These are phyloP conservation scores for Diplodia scrobiculata DNA, from an alignment of 2,329 filamentous ascomycete species.

Conservation along the genomic window DNA sequence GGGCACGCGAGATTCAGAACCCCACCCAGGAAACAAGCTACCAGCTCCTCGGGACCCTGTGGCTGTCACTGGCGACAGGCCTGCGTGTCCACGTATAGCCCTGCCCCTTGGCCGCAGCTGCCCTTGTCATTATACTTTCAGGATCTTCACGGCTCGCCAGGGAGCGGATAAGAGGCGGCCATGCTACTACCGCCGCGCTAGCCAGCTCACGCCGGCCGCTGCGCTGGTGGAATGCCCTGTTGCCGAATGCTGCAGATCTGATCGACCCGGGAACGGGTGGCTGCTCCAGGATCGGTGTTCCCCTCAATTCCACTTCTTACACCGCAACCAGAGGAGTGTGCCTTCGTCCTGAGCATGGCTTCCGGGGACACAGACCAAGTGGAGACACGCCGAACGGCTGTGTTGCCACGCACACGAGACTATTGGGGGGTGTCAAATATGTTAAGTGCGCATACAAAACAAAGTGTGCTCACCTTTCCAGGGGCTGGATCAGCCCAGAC, in stretches of 20 bases:
- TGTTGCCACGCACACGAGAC: conserved; percentile 20
- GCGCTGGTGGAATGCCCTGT: conserved; percentile 5
- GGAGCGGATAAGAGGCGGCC: neutral
- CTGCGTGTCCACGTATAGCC: conserved; percentile 6
- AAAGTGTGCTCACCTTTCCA: conserved; percentile 25
- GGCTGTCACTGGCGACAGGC: conserved; percentile 13
- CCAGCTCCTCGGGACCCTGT: conserved; percentile 16
- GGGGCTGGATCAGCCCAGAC: conserved; percentile 18
- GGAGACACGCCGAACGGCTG: conserved; percentile 16
- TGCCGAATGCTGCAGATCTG: conserved; percentile 14
- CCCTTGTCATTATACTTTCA: conserved; percentile 10
- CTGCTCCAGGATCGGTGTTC: neutral
- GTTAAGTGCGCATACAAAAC: conserved; percentile 25
- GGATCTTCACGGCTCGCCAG: conserved; percentile 11
- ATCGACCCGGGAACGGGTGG: conserved; percentile 7
- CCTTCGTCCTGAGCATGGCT: conserved; percentile 13
- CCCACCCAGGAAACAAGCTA: conserved; percentile 23
- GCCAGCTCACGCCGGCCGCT: conserved; percentile 7
- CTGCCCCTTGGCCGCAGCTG: neutral
- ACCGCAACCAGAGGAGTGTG: conserved; percentile 8
- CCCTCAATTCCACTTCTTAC: conserved; percentile 5
- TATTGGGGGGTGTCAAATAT: conserved; percentile 25
- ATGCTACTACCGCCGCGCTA: neutral
- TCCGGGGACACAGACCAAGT: conserved; percentile 7
- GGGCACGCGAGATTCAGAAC: conserved; percentile 24